These are phyloP conservation scores for Fusarium xyrophilum DNA, from an alignment of 2,329 filamentous ascomycete genomes.

Conservation along the genomic window DNA sequence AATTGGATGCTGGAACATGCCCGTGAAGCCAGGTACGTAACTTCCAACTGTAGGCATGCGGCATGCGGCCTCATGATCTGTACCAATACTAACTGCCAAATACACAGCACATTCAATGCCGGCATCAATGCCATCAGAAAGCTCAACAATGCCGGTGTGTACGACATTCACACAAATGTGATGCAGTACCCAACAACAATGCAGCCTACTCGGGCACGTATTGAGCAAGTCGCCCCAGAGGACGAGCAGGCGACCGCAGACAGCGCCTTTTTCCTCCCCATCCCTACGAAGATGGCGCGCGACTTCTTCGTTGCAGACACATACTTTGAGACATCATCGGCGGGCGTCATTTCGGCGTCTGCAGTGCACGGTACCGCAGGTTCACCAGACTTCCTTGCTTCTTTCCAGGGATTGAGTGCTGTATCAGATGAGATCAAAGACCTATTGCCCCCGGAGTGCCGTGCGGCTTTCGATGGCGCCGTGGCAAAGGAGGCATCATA, in stretches of 20 bases:
- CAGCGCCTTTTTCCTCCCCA: slow-evolving; percentile 53
- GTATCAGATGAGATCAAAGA: slow-evolving; percentile 70
- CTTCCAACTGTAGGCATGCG: not conserved
- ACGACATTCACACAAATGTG: slow-evolving; percentile 92
- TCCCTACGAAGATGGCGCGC: slow-evolving; percentile 58
- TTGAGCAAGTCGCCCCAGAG: slow-evolving; percentile 71
- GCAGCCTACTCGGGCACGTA: slow-evolving; percentile 86
- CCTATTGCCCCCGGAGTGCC: slow-evolving; percentile 73
- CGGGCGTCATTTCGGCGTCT: slow-evolving; percentile 53
- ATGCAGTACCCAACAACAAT: slow-evolving; percentile 88
- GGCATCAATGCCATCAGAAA: slow-evolving; percentile 72
- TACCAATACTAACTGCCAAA: slow-evolving; percentile 13
- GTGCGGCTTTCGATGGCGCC: slow-evolving; percentile 73
- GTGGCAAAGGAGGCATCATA: slow-evolving; percentile 71
- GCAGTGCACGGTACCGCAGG: slow-evolving; percentile 54
- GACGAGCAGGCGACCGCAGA: slow-evolving; percentile 43
- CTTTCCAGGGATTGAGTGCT: slow-evolving; percentile 67
- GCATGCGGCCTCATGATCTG: not conserved
- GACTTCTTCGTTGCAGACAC: slow-evolving; percentile 66
- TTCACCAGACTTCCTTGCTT: slow-evolving; percentile 55
- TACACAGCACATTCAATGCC: slow-evolving; percentile 79
- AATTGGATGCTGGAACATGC: slow-evolving; percentile 99
- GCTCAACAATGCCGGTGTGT: slow-evolving; percentile 76
- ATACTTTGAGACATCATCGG: slow-evolving; percentile 59
- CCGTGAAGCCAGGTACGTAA: slow-evolving; percentile 79